Conservation (phyloP, 495 filamentous ascomycete species). For the Ramalina peruviana region DNA sequence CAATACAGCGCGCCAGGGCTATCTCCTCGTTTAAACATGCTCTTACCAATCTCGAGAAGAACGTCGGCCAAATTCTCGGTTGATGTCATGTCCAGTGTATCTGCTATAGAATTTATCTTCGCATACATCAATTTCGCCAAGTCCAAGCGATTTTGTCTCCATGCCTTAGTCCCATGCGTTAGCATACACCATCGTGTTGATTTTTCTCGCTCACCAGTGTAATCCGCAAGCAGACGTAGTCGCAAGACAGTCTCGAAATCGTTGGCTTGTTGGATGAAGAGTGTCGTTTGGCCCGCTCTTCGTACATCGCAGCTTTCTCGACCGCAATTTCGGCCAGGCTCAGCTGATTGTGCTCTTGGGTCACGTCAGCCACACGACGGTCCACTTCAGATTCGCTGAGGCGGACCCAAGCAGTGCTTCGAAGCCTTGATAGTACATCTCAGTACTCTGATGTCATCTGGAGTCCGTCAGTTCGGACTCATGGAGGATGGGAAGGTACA, state of each 20-base stretch:
- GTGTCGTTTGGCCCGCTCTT: constrained; percentile 36
- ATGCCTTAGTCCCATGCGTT: constrained; percentile 38
- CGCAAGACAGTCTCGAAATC: constrained; percentile 30
- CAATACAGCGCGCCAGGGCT: constrained; percentile 48
- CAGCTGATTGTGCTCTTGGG: constrained; percentile 36
- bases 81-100: constrained; percentile 31
- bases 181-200: neutral
- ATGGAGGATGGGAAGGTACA: neutral
- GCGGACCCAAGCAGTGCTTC: constrained; percentile 49
- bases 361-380: constrained; percentile 13
- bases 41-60: constrained; percentile 58
- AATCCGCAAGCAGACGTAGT: constrained; percentile 60
- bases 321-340: constrained; percentile 43
- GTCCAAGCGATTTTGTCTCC: constrained; percentile 54
- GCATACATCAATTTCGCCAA: constrained; percentile 66
- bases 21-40: constrained; percentile 35
- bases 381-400: neutral
- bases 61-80: constrained; percentile 57
- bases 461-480: neutral
- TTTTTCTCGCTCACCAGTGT: constrained; percentile 39
- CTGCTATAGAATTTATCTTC: constrained; percentile 32
- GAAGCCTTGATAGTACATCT: constrained; percentile 53
- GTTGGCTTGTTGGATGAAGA: constrained; percentile 11
- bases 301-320: constrained; percentile 48
- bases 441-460: constrained; percentile 42